Conservation (phyloP, 371 early-diverging fungal genomes). For the Apophysomyces elegans region DNA sequence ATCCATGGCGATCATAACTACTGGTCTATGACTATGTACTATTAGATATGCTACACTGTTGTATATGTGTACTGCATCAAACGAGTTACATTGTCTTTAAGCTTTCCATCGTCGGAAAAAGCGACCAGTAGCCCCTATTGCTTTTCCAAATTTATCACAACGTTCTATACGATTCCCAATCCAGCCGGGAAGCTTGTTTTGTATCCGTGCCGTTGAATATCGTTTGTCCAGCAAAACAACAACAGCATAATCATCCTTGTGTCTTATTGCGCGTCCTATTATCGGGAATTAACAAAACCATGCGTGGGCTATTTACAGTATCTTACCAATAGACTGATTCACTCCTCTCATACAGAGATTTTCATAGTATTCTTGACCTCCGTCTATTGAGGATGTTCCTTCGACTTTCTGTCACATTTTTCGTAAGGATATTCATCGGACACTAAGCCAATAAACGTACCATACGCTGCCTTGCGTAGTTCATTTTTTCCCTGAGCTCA, state of each 20-base stretch:
- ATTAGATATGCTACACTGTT: too few relatives aligned
- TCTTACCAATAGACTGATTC: slow-evolving; percentile 92
- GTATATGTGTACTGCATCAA: too few relatives aligned
- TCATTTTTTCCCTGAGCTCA: slow-evolving; percentile 82
- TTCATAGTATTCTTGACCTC: slow-evolving; percentile 82
- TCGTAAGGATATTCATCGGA: not conserved
- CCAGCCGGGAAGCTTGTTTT: slow-evolving; percentile 70
- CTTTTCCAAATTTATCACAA: slow-evolving; percentile 58
- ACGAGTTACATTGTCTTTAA: too few relatives aligned
- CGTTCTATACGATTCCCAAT: slow-evolving; percentile 57
- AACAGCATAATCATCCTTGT: slow-evolving; percentile 82
- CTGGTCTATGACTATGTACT: too few relatives aligned
- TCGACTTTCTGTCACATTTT: not conserved
- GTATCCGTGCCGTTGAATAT: slow-evolving; percentile 56
- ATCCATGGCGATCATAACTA: too few relatives aligned
- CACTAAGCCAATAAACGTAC: slow-evolving; percentile 16
- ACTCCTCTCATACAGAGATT: slow-evolving; percentile 96
- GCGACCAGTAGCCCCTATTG: slow-evolving; percentile 44
- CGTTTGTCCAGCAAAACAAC: slow-evolving; percentile 76
- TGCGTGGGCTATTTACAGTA: not conserved
- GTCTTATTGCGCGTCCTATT: slow-evolving; percentile 88
- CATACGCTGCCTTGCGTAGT: slow-evolving; percentile 53
- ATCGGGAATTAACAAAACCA: not conserved
- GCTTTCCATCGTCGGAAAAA: slow-evolving; percentile 49
- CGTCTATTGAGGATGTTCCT: slow-evolving; percentile 21